Conservation (phyloP, 1,139 yeast genomes). For the Suhomyces ambrosiae region DNA sequence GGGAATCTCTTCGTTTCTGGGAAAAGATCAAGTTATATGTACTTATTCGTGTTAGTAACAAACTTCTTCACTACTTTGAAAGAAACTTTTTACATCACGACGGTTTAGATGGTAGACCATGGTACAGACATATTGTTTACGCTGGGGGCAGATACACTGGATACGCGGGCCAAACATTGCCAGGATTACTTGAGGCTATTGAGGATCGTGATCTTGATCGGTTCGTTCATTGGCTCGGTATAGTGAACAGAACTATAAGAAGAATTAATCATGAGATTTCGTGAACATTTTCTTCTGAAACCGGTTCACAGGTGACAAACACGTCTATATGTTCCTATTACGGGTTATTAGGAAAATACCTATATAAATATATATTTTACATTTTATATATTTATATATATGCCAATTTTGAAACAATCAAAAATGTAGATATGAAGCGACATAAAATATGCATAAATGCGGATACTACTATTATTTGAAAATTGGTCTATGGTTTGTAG, state of each 20-base stretch:
- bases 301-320: too few species aligned
- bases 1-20: constrained; percentile 39
- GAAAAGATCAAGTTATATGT: constrained; percentile 42
- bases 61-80: constrained; percentile 57
- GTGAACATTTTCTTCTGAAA: background rate
- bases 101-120: constrained; percentile 69
- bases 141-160: constrained; percentile 89
- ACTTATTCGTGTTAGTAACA: constrained; percentile 42
- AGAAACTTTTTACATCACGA: constrained; percentile 61
- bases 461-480: too few species aligned
- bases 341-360: constrained; percentile 1
- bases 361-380: background rate
- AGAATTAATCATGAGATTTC: constrained; percentile 22
- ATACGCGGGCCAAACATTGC: constrained; percentile 79
- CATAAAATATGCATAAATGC: too few species aligned
- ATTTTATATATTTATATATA: background rate
- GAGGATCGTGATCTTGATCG: constrained; percentile 64
- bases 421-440: too few species aligned
- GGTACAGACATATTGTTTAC: constrained; percentile 85
- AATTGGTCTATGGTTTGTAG: too few species aligned
- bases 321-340: constrained; percentile 1
- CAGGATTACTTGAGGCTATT: constrained; percentile 77
- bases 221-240: constrained; percentile 59
- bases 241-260: constrained; percentile 42
- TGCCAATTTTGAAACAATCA: background rate